These are phyloP conservation scores for Colletotrichum agaves DNA, from an alignment of 2,329 filamentous ascomycete species.

Conservation along the genomic window DNA sequence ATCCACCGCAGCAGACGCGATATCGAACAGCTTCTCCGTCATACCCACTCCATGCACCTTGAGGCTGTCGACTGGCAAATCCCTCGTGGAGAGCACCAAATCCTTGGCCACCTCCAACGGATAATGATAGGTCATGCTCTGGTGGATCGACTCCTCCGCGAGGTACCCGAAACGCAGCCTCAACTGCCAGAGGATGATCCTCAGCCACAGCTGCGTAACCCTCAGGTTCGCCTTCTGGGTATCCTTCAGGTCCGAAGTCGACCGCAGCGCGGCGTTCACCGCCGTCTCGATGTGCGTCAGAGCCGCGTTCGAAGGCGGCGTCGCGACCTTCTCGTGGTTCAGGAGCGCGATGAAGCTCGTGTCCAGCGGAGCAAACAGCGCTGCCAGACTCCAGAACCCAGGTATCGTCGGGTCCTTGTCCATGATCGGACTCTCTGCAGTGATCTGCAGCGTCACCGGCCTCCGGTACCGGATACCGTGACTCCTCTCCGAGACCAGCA, in stretches of 20 bases:
- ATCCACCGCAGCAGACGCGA: conserved; percentile 56
- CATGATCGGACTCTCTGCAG: conserved; percentile 47
- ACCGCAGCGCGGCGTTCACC: conserved; percentile 50
- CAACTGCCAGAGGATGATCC: conserved; percentile 58
- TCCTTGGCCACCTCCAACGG: conserved; percentile 55
- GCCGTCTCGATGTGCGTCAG: conserved; percentile 50
- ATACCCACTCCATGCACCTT: conserved; percentile 56
- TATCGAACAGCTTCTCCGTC: conserved; percentile 59
- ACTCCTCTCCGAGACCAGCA: conserved; percentile 55
- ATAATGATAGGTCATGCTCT: conserved; percentile 54
- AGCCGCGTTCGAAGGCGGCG: conserved; percentile 45
- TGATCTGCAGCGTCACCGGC: conserved; percentile 56
- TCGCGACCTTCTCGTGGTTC: conserved; percentile 50
- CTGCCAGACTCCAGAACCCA: conserved; percentile 53
- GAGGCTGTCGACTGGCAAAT: conserved; percentile 52
- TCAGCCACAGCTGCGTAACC: conserved; percentile 58
- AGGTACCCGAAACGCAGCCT: conserved; percentile 55
- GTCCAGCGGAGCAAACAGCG: conserved; percentile 54
- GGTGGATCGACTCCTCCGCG: conserved; percentile 44
- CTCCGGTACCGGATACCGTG: conserved; percentile 57
- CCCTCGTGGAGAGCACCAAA: conserved; percentile 50
- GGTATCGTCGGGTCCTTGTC: conserved; percentile 46
- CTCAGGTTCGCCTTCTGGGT: conserved; percentile 57
- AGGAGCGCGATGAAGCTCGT: conserved; percentile 54
- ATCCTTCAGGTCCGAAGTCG: conserved; percentile 48